These are phyloP conservation scores for Hordeum marinum DNA, from an alignment of 176 grass and related monocot species.

Conservation along the genomic window DNA sequence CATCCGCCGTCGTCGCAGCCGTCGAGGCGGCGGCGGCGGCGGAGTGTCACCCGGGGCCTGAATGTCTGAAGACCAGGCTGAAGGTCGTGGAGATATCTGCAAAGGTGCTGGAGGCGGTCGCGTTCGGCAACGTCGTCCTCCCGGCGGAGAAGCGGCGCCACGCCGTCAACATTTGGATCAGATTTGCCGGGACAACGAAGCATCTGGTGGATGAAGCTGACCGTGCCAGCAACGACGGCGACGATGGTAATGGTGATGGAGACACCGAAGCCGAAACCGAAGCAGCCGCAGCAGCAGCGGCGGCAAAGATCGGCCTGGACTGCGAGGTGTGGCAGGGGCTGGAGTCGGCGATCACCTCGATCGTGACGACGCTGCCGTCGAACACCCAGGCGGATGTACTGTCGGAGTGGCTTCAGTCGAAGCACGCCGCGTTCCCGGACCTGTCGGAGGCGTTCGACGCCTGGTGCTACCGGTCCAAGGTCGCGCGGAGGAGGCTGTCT, in stretches of 20 bases:
- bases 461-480: conserved; percentile 88
- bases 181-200: conserved; percentile 41
- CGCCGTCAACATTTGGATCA: conserved; percentile 66
- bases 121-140: conserved; percentile 62
- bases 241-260: background rate
- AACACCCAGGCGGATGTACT: conserved; percentile 64
- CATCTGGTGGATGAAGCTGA: conserved; percentile 25
- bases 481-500: conserved; percentile 46
- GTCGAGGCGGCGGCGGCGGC: background rate
- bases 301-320: conserved; percentile 32
- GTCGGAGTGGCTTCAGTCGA: conserved; percentile 57
- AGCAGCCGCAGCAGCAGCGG: background rate
- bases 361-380: conserved; percentile 69
- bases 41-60: background rate
- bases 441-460: conserved; percentile 77
- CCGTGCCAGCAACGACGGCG: background rate
- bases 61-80: conserved; percentile 36
- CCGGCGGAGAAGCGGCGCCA: conserved; percentile 33
- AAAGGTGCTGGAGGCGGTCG: conserved; percentile 64
- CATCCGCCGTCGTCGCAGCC: conserved; percentile 26
- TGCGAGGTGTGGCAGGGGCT: conserved; percentile 62
- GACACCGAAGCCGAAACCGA: background rate
- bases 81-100: conserved; percentile 74
- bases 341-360: conserved; percentile 59
- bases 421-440: conserved; percentile 64